phyloP scores from a whole-genome alignment of 768 basidiomycete species.

The Tulasnella sp. region DNA sequence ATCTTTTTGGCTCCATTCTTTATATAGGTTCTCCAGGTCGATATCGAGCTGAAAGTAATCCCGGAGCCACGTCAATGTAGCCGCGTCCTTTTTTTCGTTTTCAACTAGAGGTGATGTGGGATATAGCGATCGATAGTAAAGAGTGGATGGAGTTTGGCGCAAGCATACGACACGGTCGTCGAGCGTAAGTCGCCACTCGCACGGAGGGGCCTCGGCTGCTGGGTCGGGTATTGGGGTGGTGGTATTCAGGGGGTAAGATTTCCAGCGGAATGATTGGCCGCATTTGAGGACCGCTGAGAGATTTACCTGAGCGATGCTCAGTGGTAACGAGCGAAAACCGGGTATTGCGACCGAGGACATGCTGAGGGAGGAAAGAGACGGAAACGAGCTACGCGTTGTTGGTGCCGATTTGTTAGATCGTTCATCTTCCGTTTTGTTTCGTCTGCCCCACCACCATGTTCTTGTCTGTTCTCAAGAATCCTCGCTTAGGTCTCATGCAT shows the following conservation, averaged over 20 bases:
- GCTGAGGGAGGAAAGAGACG: not conserved
- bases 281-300: slow-evolving; percentile 76
- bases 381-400: slow-evolving; percentile 3
- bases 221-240: slow-evolving; percentile 36
- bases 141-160: slow-evolving; percentile 65
- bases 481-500: not conserved
- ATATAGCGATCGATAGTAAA: slow-evolving; percentile 74
- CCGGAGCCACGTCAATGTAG: slow-evolving; percentile 69
- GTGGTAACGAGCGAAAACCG: slow-evolving; percentile 62
- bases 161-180: slow-evolving; percentile 83
- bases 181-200: slow-evolving; percentile 80
- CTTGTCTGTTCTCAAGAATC: not conserved
- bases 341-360: slow-evolving; percentile 35
- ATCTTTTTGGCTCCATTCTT: slow-evolving; percentile 74
- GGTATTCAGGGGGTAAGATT: slow-evolving; percentile 27
- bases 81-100: slow-evolving; percentile 43
- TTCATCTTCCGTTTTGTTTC: not conserved
- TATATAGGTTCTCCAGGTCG: slow-evolving; percentile 71
- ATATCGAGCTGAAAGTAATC: slow-evolving; percentile 90
- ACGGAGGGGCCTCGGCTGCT: slow-evolving; percentile 40
- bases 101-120: slow-evolving; percentile 49
- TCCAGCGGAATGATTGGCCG: slow-evolving; percentile 88
- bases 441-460: not conserved
- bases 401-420: not conserved
- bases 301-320: slow-evolving; percentile 71